A percentile compares a stretch with the other conserved stretches of the same genome.
These are phyloP conservation scores for Podospora fimiseda DNA, from an alignment of 495 filamentous ascomycete genomes.

Conservation along the genomic window DNA sequence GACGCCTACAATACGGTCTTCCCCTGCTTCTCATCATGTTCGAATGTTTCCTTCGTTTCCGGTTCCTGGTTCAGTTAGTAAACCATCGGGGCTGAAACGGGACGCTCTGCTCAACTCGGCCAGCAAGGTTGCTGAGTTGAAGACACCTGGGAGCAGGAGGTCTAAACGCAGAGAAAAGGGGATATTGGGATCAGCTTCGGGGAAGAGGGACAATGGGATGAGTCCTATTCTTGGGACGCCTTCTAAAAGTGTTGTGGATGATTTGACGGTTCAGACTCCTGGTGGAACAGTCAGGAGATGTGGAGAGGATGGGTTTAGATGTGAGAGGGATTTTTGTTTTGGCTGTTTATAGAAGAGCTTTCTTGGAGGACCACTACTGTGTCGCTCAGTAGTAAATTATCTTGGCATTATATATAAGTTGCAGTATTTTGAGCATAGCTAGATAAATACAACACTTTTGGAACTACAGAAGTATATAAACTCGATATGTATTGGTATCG, in stretches of 20 bases:
- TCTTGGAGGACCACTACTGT: too few relatives aligned
- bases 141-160: too few relatives aligned
- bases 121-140: not conserved
- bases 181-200: too few relatives aligned
- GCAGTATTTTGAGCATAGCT: too few relatives aligned
- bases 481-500: too few relatives aligned
- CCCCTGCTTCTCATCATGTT: not conserved
- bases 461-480: too few relatives aligned
- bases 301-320: conserved; percentile 35
- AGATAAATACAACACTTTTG: too few relatives aligned
- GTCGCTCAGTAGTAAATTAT: too few relatives aligned
- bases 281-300: conserved; percentile 33
- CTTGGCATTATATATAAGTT: too few relatives aligned
- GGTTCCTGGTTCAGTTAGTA: not conserved
- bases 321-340: conserved; percentile 37
- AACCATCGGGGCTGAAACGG: not conserved
- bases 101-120: not conserved
- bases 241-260: not conserved
- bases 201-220: not conserved
- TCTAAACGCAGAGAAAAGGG: too few relatives aligned
- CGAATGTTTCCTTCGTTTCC: not conserved
- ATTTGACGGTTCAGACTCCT: conserved; percentile 24
- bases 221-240: not conserved
- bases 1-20: not conserved
- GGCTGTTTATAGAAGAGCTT: conserved; percentile 22